phyloP scores from a whole-genome alignment of 2,329 filamentous ascomycete species.

The Aspergillus hiratsukae region DNA sequence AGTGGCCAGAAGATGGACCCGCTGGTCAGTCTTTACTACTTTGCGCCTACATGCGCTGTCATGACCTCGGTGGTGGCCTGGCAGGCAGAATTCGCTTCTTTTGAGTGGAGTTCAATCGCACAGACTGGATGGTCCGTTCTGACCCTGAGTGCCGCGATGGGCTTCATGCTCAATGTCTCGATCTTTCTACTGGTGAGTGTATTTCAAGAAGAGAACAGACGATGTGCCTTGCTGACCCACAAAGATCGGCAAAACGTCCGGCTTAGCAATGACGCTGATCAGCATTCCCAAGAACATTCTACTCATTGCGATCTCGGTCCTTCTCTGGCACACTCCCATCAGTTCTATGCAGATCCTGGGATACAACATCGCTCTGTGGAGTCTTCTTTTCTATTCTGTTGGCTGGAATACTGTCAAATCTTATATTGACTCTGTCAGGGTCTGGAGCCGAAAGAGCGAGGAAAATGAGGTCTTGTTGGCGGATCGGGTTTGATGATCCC shows the following conservation, averaged over 20 bases:
- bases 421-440: background rate
- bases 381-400: constrained; percentile 61
- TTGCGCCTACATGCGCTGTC: constrained; percentile 71
- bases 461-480: background rate
- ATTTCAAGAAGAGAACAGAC: background rate
- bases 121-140: constrained; percentile 45
- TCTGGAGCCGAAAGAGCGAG: background rate
- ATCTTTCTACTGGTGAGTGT: constrained; percentile 71
- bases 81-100: constrained; percentile 60
- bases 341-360: constrained; percentile 66
- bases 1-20: constrained; percentile 80
- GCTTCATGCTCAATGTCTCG: constrained; percentile 73
- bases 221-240: background rate
- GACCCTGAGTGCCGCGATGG: constrained; percentile 67
- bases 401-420: constrained; percentile 61
- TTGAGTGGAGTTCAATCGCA: background rate
- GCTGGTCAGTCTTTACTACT: constrained; percentile 82
- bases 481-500: background rate
- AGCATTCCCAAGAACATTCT: constrained; percentile 82
- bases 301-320: constrained; percentile 66
- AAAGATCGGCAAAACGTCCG: constrained; percentile 79
- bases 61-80: constrained; percentile 69
- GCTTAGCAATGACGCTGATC: constrained; percentile 73
- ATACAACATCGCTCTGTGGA: constrained; percentile 65
- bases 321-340: constrained; percentile 70